Conservation (phyloP, 139 green algal genomes). For the Raphidocelis subcapitata region DNA sequence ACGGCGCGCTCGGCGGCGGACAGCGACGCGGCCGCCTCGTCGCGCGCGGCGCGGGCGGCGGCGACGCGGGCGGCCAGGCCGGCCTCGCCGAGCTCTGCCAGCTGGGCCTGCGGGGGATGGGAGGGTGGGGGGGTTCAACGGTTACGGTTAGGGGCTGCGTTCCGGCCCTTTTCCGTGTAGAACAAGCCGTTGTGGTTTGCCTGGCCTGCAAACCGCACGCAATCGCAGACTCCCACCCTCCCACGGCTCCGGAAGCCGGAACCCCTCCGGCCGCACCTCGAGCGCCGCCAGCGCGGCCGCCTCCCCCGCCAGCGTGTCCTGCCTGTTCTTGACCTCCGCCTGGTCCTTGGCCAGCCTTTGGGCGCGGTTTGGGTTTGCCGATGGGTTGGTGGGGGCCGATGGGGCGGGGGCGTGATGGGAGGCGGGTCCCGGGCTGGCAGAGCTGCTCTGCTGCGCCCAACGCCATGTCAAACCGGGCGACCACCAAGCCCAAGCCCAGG, state of each 20-base stretch:
- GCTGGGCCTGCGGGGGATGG: conserved; percentile 6
- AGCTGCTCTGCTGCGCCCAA: too few species aligned
- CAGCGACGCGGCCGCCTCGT: conserved; percentile 34
- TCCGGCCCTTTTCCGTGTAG: too few species aligned
- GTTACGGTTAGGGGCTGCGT: background rate
- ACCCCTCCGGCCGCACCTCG: conserved; percentile 3
- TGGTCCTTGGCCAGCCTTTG: conserved; percentile 69
- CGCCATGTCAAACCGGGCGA: too few species aligned
- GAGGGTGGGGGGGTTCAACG: background rate
- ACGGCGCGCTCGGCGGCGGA: conserved; percentile 44
- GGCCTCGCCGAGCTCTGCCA: conserved; percentile 38
- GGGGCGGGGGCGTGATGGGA: too few species aligned
- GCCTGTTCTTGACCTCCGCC: conserved; percentile 58
- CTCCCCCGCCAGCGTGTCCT: conserved; percentile 61
- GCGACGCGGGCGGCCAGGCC: conserved; percentile 32
- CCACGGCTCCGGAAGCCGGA: background rate
- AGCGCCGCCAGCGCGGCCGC: conserved; percentile 34
- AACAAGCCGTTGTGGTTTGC: too few species aligned
- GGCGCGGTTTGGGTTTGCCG: too few species aligned
- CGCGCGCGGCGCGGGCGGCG: conserved; percentile 19
- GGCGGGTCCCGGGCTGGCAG: too few species aligned
- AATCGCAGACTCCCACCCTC: too few species aligned
- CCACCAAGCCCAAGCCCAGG: too few species aligned
- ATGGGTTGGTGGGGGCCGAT: too few species aligned
- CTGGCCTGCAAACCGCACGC: too few species aligned